Evolutionary conservation across 2,329 filamentous ascomycete species (phyloP), one percentile per base, ranked within the genome.

Genomic region (Aspergillus carbonarius): DNA sequence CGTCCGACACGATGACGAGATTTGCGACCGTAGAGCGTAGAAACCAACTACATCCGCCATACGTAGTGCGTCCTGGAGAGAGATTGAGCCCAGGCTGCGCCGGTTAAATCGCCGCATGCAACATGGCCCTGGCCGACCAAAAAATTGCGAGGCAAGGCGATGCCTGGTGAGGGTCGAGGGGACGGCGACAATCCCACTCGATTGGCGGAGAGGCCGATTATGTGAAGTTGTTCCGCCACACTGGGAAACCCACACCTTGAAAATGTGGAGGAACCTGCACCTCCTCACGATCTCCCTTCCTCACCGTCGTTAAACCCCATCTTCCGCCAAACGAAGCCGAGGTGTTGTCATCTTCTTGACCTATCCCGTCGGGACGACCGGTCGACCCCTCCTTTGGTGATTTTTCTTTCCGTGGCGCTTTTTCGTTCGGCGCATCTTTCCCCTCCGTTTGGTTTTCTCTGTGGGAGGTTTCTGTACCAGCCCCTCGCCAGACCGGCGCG

Each of bases 191-290:
- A 20, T 37, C 30, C 34, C 25, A 53, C 44, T 32, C 51, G 35
- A 60, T 60, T 60, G 58, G 58, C 55, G 55, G 58, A 60, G 55
- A 50, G 59, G 60, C 58, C 57, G 60, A 56, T 54, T 54, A 54
- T 54, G 51, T 54, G 51, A 61, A 62, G 63, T 66, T 66, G 61
- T 66, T 60, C 65, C 66, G 66, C 66, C 66, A 68, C 66, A 54
- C 61, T 57, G 39, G 50, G 50, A 57, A 62, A 62, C 58, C 60
- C 68, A 67, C 68, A 70, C 66, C 64, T 67, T 63, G 63, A 67
- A 68, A 70, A 69, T 71, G 70, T 71, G 70, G 70, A 72, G 70
- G 69, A 63, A 61, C 60, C 47, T 44, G 60, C 63, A 59, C 57
- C 50, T 40, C 25, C 50, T 53, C 32, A 44, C 34, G 15, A 13